Base-by-base conservation (phyloP, 169 alveolate species). In the Haemoproteus tartakovskyi region DNA sequence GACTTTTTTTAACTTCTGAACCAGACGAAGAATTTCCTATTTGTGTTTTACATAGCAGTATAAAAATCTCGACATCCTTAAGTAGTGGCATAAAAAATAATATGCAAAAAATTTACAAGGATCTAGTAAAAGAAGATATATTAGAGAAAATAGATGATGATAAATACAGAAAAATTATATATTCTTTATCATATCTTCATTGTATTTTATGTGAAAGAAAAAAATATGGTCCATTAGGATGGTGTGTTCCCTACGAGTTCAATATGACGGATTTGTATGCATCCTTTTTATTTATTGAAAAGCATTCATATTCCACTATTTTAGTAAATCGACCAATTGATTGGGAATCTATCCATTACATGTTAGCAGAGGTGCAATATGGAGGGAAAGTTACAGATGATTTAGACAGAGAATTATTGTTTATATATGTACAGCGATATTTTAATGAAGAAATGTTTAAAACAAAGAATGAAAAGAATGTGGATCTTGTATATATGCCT, bases 341-440 rank as follows among this genome's bases (percentile, higher is more conserved):
- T 57, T 91, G 96, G 98, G 91, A 91, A 57, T 94, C 96, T 9
- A 92, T 94, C 30, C 93, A 90, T 64, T 95, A 93, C 83, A 96
- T 97, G 98, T 95, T 97, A 29, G 95, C 97, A 45, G 98, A 94
- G 80, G 97, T 95, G 14, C 95, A 95, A 89, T 96, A 95, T 80
- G 99, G 99, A 8, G 99, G 99, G 50, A 93, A 98, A 60, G 96
- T 95, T 56, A 95, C 98, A 57, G 99, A 97, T 79, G 96, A 92
- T 63, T 92, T 94, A 82, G 98, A 95, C 87, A 83, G 97, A 78
- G 94, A 94, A 63, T 90, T 96, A 27, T 94, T 96, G 89, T 86
- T 89, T 70, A 93, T 97, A 8, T 96, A 94, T 85, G 95, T 96
- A 36, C 91, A 90, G 80, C 92, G 92, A 62, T 95, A 96, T 88